Evolutionary conservation across 495 filamentous ascomycete species (phyloP).

Genomic region (Glarea lozoyensis): DNA sequence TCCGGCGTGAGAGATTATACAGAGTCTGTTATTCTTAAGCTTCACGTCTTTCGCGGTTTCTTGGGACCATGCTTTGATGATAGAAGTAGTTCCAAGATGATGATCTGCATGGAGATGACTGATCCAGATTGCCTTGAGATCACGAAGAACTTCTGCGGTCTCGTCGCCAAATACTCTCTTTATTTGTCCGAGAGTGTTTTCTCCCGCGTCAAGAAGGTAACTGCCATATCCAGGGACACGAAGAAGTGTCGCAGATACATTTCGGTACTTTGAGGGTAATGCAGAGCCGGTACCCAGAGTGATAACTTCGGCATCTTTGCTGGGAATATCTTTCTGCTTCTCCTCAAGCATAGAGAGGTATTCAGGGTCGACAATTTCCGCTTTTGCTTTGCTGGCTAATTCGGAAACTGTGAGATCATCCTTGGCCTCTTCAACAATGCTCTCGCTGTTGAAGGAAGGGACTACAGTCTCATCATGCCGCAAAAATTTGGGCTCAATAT

Average conservation of each 20-base stretch:
- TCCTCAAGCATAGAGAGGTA: constrained; percentile 31
- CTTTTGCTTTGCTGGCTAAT: constrained; percentile 38
- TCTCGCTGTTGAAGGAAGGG: constrained; percentile 42
- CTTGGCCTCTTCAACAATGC: constrained; percentile 22
- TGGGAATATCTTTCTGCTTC: constrained; percentile 47
- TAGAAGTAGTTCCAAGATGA: constrained; percentile 70
- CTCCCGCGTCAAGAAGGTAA: constrained; percentile 85
- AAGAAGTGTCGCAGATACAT: constrained; percentile 82
- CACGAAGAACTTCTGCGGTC: constrained; percentile 58
- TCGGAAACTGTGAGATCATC: constrained; percentile 33
- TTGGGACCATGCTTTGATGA: constrained; percentile 71
- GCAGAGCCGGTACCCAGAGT: constrained; percentile 87
- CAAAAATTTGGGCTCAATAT: constrained; percentile 56
- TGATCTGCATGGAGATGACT: constrained; percentile 95
- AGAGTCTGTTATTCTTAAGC: constrained; percentile 37
- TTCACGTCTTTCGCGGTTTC: constrained; percentile 17
- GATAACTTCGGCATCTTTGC: constrained; percentile 70
- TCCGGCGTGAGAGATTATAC: constrained; percentile 49
- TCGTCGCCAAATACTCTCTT: constrained; percentile 60
- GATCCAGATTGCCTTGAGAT: constrained; percentile 85
- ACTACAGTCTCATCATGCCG: constrained; percentile 40
- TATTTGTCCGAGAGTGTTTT: constrained; percentile 89
- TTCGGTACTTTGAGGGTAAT: constrained; percentile 83
- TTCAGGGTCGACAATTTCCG: constrained; percentile 28
- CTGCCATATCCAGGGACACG: constrained; percentile 75